Evolutionary conservation across 2,329 filamentous ascomycete species (phyloP).

Genomic region (Epichloe coenophiala): DNA sequence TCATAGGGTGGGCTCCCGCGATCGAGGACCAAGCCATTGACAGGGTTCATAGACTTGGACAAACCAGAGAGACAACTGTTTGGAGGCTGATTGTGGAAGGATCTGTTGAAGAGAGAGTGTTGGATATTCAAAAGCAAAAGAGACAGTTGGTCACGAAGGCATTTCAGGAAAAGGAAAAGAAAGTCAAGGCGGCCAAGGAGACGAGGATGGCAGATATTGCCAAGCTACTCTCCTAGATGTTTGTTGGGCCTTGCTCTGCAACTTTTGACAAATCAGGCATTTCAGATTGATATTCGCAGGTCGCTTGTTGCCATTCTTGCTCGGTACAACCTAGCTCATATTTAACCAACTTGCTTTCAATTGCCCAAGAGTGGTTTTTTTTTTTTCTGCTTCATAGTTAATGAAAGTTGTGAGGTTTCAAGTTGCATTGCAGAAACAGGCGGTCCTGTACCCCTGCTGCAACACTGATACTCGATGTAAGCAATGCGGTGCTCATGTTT

Average conservation of each 20-base stretch:
- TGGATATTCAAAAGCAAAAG: constrained; percentile 69
- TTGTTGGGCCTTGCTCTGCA: neutral
- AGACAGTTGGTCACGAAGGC: constrained; percentile 63
- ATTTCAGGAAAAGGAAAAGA: constrained; percentile 53
- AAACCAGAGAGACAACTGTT: constrained; percentile 64
- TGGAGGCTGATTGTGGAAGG: constrained; percentile 72
- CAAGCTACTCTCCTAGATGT: constrained; percentile 27
- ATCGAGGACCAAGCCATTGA: constrained; percentile 89
- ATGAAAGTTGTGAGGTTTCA: too few relatives aligned
- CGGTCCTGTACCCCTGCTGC: too few relatives aligned
- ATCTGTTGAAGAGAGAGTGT: constrained; percentile 67
- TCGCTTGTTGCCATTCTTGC: neutral
- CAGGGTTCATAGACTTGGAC: constrained; percentile 73
- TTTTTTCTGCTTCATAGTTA: neutral
- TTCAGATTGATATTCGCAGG: neutral
- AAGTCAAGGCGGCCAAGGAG: constrained; percentile 40
- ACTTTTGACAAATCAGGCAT: neutral
- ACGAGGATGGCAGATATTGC: constrained; percentile 43
- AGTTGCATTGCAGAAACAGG: too few relatives aligned
- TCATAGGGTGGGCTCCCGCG: constrained; percentile 64
- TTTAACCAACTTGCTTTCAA: neutral
- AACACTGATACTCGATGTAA: neutral
- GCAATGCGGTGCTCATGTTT: neutral
- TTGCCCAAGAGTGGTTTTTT: too few relatives aligned
- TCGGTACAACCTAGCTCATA: neutral